Evolutionary conservation across 2,329 filamentous ascomycete genomes (phyloP).

Genomic region (Orbilia oligospora): DNA sequence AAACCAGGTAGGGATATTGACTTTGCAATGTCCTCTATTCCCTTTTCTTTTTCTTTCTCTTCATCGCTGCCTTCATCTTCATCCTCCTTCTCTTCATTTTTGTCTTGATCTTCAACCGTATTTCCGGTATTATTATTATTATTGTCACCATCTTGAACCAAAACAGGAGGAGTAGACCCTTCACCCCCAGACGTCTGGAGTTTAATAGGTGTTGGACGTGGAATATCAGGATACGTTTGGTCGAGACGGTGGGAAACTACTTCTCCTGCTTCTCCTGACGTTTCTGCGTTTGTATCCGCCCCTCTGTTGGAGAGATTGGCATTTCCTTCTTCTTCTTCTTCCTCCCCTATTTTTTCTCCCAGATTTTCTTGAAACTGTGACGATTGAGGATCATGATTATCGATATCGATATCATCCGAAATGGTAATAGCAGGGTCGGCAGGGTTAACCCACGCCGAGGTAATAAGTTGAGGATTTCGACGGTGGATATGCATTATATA

Average conservation of each 20-base stretch:
- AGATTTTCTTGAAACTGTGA: neutral
- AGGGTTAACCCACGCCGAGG: conserved; percentile 5
- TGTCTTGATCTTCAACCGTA: neutral
- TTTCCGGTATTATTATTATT: neutral
- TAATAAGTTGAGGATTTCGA: neutral
- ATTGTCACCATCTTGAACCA: neutral
- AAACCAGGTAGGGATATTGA: conserved; percentile 9
- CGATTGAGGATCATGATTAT: neutral
- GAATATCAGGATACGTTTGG: conserved; percentile 32
- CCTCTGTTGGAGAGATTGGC: conserved; percentile 16
- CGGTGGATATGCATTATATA: conserved; percentile 6
- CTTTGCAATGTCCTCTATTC: neutral
- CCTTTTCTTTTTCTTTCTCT: neutral
- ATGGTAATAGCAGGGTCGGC: neutral
- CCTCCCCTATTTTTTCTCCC: no score
- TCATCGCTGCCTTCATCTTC: neutral
- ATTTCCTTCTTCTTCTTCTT: neutral
- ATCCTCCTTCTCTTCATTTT: neutral
- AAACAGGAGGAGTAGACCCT: neutral
- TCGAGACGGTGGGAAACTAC: conserved; percentile 45
- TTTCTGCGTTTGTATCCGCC: neutral
- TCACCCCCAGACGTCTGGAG: neutral
- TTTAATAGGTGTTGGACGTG: conserved; percentile 39
- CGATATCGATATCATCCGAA: neutral
- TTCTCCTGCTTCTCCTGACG: conserved; percentile 8